Conservation (phyloP, 225 moss, liverwort and hornwort genomes). For the Straminergon stramineum region DNA sequence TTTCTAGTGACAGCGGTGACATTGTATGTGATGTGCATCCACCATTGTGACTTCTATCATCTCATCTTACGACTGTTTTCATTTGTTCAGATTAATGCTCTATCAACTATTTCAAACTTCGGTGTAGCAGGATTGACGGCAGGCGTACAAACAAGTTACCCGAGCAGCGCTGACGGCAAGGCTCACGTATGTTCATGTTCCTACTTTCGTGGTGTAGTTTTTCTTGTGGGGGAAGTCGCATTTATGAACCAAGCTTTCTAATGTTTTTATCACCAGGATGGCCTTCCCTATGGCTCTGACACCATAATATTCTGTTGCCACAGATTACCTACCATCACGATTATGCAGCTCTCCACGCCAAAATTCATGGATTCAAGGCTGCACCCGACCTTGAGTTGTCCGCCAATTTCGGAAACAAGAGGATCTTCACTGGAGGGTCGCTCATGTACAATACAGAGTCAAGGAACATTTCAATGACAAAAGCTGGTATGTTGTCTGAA, state of each 20-base stretch:
- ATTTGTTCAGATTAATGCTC: slow-evolving; percentile 22
- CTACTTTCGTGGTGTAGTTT: neutral
- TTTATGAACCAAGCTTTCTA: neutral
- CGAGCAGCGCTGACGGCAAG: slow-evolving; percentile 24
- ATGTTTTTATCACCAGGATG: neutral
- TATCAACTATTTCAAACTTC: slow-evolving; percentile 37
- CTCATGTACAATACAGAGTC: slow-evolving; percentile 38
- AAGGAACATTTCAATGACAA: slow-evolving; percentile 28
- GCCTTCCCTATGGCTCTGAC: neutral
- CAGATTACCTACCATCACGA: slow-evolving; percentile 45
- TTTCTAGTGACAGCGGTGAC: neutral
- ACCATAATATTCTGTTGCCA: neutral
- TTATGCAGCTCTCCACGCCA: slow-evolving; percentile 38
- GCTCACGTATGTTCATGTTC: slow-evolving; percentile 27
- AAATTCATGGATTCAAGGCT: slow-evolving; percentile 46
- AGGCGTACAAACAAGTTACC: slow-evolving; percentile 28
- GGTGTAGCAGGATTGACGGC: slow-evolving; percentile 48
- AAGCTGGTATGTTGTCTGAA: slow-evolving; percentile 31
- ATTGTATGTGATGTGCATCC: neutral
- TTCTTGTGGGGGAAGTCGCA: neutral
- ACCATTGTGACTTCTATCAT: neutral
- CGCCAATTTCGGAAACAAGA: slow-evolving; percentile 41
- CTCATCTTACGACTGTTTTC: neutral
- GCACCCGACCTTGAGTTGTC: slow-evolving; percentile 48
- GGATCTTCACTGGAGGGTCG: slow-evolving; percentile 32